These are phyloP conservation scores for Pythium dissimile DNA, from an alignment of 352 stramenopile species.

Conservation along the genomic window DNA sequence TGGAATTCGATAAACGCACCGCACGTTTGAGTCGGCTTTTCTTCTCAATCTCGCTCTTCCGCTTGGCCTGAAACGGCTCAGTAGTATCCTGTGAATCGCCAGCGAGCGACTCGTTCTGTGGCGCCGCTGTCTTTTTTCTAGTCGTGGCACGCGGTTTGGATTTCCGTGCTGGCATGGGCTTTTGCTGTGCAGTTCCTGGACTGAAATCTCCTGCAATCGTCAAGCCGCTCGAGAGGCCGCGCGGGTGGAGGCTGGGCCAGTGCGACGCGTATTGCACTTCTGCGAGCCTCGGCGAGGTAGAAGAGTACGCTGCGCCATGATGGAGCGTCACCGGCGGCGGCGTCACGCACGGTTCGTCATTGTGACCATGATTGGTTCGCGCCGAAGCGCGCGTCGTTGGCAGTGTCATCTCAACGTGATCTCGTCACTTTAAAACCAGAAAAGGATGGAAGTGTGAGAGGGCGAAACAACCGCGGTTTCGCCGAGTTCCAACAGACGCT, in stretches of 20 bases:
- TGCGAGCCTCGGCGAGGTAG: not conserved
- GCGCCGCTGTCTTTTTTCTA: not conserved
- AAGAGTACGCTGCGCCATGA: not conserved
- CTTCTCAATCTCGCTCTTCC: conserved; percentile 21
- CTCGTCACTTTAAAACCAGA: no score
- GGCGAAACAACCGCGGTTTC: no score
- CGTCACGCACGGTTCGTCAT: not conserved
- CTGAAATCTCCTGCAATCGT: no score
- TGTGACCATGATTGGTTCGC: no score
- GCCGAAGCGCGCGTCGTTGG: no score
- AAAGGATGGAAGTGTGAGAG: no score
- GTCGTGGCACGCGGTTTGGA: not conserved
- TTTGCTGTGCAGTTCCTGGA: not conserved
- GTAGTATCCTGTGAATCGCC: not conserved
- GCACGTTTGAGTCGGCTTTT: conserved; percentile 11
- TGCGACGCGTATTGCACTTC: no score
- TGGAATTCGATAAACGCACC: not conserved
- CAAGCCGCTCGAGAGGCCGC: not conserved
- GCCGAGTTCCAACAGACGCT: no score
- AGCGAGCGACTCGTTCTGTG: not conserved
- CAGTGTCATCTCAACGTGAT: no score
- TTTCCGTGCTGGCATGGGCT: not conserved
- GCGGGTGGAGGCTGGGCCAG: no score
- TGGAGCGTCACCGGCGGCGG: not conserved
- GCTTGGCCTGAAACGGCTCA: conserved; percentile 2